Evolutionary conservation across 2,329 filamentous ascomycete species (phyloP).

Genomic region (Didymellaceae sp.): DNA sequence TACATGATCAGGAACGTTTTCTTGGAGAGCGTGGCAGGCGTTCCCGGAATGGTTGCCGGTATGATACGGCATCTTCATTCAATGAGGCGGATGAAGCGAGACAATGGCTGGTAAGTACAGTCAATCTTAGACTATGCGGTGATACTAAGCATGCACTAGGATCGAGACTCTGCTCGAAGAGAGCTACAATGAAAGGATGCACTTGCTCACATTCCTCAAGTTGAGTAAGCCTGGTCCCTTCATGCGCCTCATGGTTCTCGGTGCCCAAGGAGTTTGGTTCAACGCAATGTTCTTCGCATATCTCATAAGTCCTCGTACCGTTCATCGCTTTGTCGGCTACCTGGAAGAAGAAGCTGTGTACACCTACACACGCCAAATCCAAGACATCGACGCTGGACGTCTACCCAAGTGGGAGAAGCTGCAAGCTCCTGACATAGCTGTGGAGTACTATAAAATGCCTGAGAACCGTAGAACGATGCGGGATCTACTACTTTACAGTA

Average conservation of each 20-base stretch:
- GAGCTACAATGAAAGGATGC: constrained; percentile 93
- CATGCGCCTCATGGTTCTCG: constrained; percentile 91
- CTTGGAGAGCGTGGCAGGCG: constrained; percentile 90
- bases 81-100: constrained; percentile 82
- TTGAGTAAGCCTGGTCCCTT: constrained; percentile 85
- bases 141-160: constrained; percentile 54
- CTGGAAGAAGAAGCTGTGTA: constrained; percentile 96
- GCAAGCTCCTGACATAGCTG: constrained; percentile 82
- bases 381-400: constrained; percentile 83
- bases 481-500: constrained; percentile 83
- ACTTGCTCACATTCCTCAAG: constrained; percentile 90
- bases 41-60: constrained; percentile 95
- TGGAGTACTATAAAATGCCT: constrained; percentile 94
- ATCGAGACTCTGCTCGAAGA: constrained; percentile 92
- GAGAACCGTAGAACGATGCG: constrained; percentile 81
- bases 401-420: constrained; percentile 83
- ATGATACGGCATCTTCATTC: constrained; percentile 90
- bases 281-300: constrained; percentile 91
- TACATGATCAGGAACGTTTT: constrained; percentile 93
- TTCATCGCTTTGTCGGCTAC: constrained; percentile 95
- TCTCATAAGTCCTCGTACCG: constrained; percentile 82
- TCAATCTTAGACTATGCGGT: too few species aligned
- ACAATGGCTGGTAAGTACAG: constrained; percentile 77
- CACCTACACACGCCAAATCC: constrained; percentile 89
- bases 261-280: constrained; percentile 93